Base-by-base conservation (phyloP, 208 protist genomes). In the Trypanosomatidae sp. region DNA sequence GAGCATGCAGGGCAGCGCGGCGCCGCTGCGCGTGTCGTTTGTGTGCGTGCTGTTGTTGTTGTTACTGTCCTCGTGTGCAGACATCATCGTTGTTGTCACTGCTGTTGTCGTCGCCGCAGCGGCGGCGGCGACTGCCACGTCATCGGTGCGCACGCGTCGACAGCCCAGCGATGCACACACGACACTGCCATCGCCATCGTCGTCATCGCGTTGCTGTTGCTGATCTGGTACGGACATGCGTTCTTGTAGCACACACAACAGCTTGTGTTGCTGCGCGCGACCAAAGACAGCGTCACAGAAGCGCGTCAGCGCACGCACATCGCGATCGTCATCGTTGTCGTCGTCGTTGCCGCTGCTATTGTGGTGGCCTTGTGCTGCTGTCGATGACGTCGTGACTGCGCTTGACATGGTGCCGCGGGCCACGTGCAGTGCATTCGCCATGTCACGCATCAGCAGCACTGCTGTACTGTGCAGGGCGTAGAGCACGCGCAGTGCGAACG, bases 391-490 rank as follows among this genome's bases (percentile, higher is more conserved):
- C n/a, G n/a, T n/a, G n/a, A n/a, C n/a, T n/a, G n/a, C n/a, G n/a
- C n/a, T n/a, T n/a, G n/a, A n/a, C 0, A 56, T 10, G 18, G 33
- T 47, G 10, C 30, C 30, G 10, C 13, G 3, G 18, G 40, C 51
- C 3, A 3, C 15, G 0, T 40, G 26, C 21, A 66, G 48, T 8
- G 44, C 61, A 6, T 30, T n/a, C 3, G 61, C 40, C 19, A 73
- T 32, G 16, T 47, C 43, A n/a, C 40, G n/a, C 13, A 73, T 37
- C 13, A 73, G 42, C 20, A 45, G 4, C 19, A 66, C 49, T 2
- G 66, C 66, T 0, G 47, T 49, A 0, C 40, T 52, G 10, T 39
- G 40, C 20, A 73, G 32, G 5, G 60, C 66, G 16, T 58, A 16
- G 16, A 73, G 43, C 20, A 67, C 37, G 22, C 21, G 33, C 16